These are phyloP conservation scores for Penicillium sp. DNA, from an alignment of 2,329 filamentous ascomycete species.

Conservation along the genomic window DNA sequence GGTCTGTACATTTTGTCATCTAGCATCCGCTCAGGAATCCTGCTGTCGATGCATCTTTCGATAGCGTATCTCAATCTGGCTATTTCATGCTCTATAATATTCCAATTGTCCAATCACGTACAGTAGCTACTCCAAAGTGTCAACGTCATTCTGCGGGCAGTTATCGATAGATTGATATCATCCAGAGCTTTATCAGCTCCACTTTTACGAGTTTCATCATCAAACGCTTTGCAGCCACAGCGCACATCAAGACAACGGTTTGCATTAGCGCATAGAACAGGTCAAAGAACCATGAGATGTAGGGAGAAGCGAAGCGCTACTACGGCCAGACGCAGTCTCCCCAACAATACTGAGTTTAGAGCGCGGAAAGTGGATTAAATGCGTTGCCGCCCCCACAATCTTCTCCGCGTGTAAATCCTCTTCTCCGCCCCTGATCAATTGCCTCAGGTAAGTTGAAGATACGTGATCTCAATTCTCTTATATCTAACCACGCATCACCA, in stretches of 20 bases:
- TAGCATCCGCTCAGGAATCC: constrained; percentile 10
- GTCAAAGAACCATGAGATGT: neutral
- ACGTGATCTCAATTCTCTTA: neutral
- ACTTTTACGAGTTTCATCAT: neutral
- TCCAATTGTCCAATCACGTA: neutral
- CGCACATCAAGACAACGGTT: neutral
- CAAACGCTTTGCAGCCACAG: neutral
- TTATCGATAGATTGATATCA: neutral
- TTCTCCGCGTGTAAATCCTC: neutral
- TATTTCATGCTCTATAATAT: neutral
- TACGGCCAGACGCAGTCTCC: neutral
- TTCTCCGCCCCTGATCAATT: neutral
- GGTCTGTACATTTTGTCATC: constrained; percentile 22
- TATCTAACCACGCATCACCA: neutral
- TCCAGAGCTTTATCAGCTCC: constrained; percentile 1
- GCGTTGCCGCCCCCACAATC: neutral
- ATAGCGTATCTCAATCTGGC: constrained; percentile 4
- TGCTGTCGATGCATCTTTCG: constrained; percentile 6
- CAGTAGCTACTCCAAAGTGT: neutral
- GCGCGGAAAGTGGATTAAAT: neutral
- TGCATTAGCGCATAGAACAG: neutral
- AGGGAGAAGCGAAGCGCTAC: neutral
- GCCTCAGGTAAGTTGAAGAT: neutral
- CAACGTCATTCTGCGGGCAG: neutral
- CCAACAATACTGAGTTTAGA: neutral